A percentile compares a stretch with the other conserved stretches of the same genome.
Conservation (phyloP, 1,284 basidiomycete species). For the Phylloboletellus chloephorus region DNA sequence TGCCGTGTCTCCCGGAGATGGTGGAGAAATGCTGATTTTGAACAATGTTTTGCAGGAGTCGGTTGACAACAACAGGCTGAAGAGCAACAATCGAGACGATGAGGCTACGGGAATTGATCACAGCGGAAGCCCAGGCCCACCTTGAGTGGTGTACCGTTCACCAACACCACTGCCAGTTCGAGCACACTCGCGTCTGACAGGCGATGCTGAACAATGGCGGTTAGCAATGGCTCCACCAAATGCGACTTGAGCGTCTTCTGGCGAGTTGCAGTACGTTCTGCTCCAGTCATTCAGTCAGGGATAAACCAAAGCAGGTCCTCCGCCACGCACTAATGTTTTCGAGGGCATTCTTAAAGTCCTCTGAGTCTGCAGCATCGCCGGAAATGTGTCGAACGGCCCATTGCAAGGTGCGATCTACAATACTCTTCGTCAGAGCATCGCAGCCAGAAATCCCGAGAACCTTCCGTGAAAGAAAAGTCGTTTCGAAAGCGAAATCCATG, state of each 20-base stretch:
- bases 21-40: slow-evolving; percentile 57
- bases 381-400: slow-evolving; percentile 46
- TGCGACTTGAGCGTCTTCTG: slow-evolving; percentile 46
- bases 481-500: slow-evolving; percentile 20
- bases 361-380: slow-evolving; percentile 21
- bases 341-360: slow-evolving; percentile 23
- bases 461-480: slow-evolving; percentile 29
- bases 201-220: slow-evolving; percentile 57
- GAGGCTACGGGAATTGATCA: background rate
- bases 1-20: slow-evolving; percentile 29
- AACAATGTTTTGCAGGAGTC: slow-evolving; percentile 55
- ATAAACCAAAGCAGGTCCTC: background rate
- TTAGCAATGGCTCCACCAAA: slow-evolving; percentile 71
- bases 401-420: slow-evolving; percentile 44
- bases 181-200: slow-evolving; percentile 44
- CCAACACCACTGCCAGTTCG: slow-evolving; percentile 43
- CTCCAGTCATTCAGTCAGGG: background rate
- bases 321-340: slow-evolving; percentile 37
- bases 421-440: slow-evolving; percentile 25
- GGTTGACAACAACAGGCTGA: slow-evolving; percentile 60
- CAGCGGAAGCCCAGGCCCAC: slow-evolving; percentile 33
- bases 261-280: slow-evolving; percentile 31
- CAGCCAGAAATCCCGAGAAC: slow-evolving; percentile 20
- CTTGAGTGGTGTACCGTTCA: slow-evolving; percentile 51
- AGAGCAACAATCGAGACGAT: background rate